phyloP scores from a whole-genome alignment of 2,329 filamentous ascomycete species.

The Penicillium sp. region DNA sequence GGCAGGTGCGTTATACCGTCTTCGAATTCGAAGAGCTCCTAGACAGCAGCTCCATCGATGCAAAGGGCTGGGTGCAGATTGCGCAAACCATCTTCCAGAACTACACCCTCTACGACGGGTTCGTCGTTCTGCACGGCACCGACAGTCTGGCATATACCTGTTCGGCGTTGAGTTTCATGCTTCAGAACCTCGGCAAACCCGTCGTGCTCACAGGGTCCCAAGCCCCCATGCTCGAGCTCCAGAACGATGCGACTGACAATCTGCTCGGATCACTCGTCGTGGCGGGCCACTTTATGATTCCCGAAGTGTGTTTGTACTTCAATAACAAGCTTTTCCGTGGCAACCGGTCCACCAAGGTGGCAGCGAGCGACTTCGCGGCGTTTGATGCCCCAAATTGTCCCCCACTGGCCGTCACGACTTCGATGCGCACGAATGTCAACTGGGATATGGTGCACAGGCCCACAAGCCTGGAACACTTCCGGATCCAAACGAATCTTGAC shows the following conservation, averaged over 20 bases:
- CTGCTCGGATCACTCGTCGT: slow-evolving; percentile 84
- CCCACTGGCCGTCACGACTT: slow-evolving; percentile 77
- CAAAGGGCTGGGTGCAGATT: slow-evolving; percentile 81
- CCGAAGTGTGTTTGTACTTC: slow-evolving; percentile 92
- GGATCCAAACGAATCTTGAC: slow-evolving; percentile 71
- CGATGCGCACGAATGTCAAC: slow-evolving; percentile 74
- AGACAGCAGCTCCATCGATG: slow-evolving; percentile 87
- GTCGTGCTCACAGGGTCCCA: slow-evolving; percentile 82
- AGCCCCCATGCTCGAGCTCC: slow-evolving; percentile 83
- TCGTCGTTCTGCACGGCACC: slow-evolving; percentile 86
- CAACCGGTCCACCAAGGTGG: slow-evolving; percentile 84
- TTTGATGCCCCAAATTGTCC: slow-evolving; percentile 86
- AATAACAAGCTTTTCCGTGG: slow-evolving; percentile 87
- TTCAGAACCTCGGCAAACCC: slow-evolving; percentile 85
- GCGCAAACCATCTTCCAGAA: slow-evolving; percentile 76
- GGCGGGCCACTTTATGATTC: slow-evolving; percentile 87
- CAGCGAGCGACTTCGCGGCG: slow-evolving; percentile 79
- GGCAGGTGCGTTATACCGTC: slow-evolving; percentile 78
- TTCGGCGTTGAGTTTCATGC: slow-evolving; percentile 89
- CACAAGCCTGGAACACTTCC: slow-evolving; percentile 70
- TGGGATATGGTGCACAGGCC: slow-evolving; percentile 77
- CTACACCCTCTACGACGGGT: slow-evolving; percentile 85
- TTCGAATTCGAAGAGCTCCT: slow-evolving; percentile 81
- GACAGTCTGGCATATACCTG: slow-evolving; percentile 87
- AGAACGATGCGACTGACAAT: slow-evolving; percentile 90